Percentiles rank a stretch among this genome's conserved stretches.
Evolutionary conservation across 1,139 yeast genomes (phyloP).

Genomic region (Candida sanyaensis): DNA sequence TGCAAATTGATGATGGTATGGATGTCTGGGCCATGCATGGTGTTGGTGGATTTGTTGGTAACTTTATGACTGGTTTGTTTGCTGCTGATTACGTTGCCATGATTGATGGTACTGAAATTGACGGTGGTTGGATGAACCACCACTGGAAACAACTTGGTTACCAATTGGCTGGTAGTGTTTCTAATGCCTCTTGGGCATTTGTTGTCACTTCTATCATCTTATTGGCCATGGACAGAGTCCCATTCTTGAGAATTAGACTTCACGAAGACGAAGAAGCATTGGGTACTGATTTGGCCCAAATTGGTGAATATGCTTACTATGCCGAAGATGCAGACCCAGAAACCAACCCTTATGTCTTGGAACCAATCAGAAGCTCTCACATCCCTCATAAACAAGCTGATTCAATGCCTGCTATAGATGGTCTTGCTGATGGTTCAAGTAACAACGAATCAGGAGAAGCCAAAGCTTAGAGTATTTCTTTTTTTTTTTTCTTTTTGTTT

Average conservation of each 20-base stretch:
- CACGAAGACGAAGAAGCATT: conserved; percentile 86
- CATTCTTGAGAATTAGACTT: conserved; percentile 80
- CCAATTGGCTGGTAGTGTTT: conserved; percentile 83
- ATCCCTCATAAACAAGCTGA: conserved; percentile 31
- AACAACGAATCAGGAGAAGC: conserved; percentile 17
- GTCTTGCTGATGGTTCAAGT: conserved; percentile 20
- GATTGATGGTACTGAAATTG: conserved; percentile 69
- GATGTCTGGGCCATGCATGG: conserved; percentile 95
- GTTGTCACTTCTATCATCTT: conserved; percentile 72
- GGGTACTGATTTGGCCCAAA: conserved; percentile 88
- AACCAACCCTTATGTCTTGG: conserved; percentile 60
- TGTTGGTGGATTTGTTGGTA: conserved; percentile 88
- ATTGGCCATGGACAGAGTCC: conserved; percentile 73
- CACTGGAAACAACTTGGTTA: conserved; percentile 88
- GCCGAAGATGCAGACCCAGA: conserved; percentile 45
- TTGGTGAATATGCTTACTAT: conserved; percentile 80
- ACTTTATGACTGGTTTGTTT: conserved; percentile 83
- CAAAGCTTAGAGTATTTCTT: neutral
- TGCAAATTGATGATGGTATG: conserved; percentile 91
- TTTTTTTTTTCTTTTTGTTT: neutral
- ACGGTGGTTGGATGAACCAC: conserved; percentile 94
- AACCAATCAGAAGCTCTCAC: conserved; percentile 67
- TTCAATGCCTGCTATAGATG: conserved; percentile 29
- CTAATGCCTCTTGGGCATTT: conserved; percentile 82
- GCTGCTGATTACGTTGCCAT: conserved; percentile 93